Base-by-base conservation (phyloP, 371 early-diverging fungal genomes). In the Enteropsectra breve region DNA sequence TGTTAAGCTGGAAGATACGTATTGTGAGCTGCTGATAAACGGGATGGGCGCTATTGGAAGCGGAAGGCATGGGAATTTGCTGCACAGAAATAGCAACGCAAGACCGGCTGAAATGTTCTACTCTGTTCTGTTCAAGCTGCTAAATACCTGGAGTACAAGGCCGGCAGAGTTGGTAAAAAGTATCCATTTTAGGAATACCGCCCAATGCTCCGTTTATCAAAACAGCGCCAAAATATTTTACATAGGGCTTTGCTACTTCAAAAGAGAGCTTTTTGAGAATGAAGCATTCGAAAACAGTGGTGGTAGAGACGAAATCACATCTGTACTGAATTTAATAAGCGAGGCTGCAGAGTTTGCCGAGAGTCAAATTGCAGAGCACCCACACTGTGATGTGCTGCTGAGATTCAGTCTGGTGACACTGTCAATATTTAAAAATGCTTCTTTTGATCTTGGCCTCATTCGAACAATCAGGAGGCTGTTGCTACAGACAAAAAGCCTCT, bases 71-170 rank as follows among this genome's bases (percentile, higher is more conserved):
- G 11, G 11, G 18, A 40, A 11, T 40, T 11, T 40, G 11, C 24
- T 52, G 11, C 11, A 23, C 15, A 24, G 73, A 48, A 36, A 29
- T 2, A 34, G 49, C 46, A 53, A 46, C 15, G 26, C n/a, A 21
- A 54, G n/a, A 45, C 69, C 69, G 53, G 73, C 66, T 21, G 73
- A 73, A 40, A 63, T 73, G 1, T 68, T 66, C 29, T 68, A 68
- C 34, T 62, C 63, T 24, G 43, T 34, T 29, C 5, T 73, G 5
- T 68, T 72, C 47, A 32, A 26, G 28, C 43, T 52, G 24, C 11
- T 18, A 40, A 11, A 18, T 40, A 23, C 11, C 24, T 52, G 11
- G 11, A 36, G 13, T 60, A n/a, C 61, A 46, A 6, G 26, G 6
- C 46, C 34, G 6, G 34, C 6, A 11, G 52, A 65, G 6, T n/a